phyloP scores from a whole-genome alignment of 1,284 basidiomycete genomes.

The Ganoderma lingzhi region DNA sequence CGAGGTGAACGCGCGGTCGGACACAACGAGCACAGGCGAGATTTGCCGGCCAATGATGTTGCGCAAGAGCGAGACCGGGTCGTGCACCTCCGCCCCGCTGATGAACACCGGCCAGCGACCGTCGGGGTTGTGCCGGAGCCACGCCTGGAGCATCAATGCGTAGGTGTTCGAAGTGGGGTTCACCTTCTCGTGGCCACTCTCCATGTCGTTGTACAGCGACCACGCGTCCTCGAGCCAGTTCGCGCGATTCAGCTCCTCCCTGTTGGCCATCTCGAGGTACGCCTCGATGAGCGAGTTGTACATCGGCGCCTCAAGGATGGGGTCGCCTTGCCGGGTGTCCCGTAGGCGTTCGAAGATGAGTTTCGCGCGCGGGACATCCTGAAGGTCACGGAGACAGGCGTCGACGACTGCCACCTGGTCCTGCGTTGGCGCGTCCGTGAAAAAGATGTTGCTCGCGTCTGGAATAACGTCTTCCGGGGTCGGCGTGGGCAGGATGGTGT shows the following conservation, averaged over 20 bases:
- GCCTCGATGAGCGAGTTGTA: conserved; percentile 68
- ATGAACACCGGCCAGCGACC: conserved; percentile 34
- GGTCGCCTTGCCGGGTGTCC: conserved; percentile 39
- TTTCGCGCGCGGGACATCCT: conserved; percentile 77
- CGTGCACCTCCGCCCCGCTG: conserved; percentile 34
- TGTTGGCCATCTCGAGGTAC: conserved; percentile 66
- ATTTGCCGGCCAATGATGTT: conserved; percentile 60
- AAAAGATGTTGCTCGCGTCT: conserved; percentile 61
- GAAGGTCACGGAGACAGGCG: conserved; percentile 77
- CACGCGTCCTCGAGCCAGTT: conserved; percentile 69
- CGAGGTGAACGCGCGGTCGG: conserved; percentile 62
- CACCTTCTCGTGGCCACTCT: conserved; percentile 56
- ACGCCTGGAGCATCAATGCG: conserved; percentile 68
- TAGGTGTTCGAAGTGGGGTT: conserved; percentile 67
- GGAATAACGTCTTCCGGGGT: conserved; percentile 55
- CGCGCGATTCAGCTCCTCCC: conserved; percentile 49
- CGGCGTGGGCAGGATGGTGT: conserved; percentile 71
- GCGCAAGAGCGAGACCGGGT: conserved; percentile 53
- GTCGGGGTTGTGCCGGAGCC: conserved; percentile 54
- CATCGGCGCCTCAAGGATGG: conserved; percentile 49
- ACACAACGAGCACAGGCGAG: conserved; percentile 59
- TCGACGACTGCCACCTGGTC: conserved; percentile 80
- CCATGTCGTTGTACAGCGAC: conserved; percentile 64
- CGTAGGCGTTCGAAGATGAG: conserved; percentile 71
- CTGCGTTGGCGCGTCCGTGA: conserved; percentile 68